Percentiles rank a stretch among this genome's conserved stretches.
These are phyloP conservation scores for Cercospora beticola DNA, from an alignment of 2,329 filamentous ascomycete genomes.

Conservation along the genomic window DNA sequence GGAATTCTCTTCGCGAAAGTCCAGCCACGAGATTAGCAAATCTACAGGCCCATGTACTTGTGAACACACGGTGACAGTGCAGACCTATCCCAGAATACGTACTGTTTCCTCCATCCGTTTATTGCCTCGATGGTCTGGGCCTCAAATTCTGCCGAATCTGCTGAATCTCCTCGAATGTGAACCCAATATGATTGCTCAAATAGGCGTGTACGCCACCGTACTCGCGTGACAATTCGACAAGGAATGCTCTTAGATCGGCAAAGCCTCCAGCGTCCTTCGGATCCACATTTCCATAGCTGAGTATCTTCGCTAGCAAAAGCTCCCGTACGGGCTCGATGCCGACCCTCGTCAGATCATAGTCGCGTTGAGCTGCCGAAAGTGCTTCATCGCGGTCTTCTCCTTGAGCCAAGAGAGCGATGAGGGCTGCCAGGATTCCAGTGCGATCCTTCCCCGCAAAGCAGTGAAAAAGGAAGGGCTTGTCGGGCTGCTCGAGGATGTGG, in stretches of 20 bases:
- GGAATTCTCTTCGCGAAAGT: no score
- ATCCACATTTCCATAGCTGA: background rate
- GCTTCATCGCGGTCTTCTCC: background rate
- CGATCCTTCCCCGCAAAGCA: background rate
- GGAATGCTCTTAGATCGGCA: background rate
- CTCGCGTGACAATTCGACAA: background rate
- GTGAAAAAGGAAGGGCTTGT: background rate
- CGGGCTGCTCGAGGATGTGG: background rate
- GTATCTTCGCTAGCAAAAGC: background rate
- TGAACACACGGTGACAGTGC: background rate
- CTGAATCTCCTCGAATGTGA: background rate
- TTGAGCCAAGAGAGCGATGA: background rate
- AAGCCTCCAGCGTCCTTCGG: background rate
- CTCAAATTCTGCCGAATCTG: background rate
- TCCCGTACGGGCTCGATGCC: background rate
- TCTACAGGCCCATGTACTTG: background rate
- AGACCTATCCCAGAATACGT: background rate
- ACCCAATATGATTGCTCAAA: background rate
- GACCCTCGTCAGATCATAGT: background rate
- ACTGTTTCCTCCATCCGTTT: background rate
- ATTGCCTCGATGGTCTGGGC: background rate
- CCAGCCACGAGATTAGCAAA: no score
- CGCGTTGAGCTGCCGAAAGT: background rate
- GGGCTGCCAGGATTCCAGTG: background rate
- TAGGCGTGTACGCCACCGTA: background rate